Percentiles rank a stretch among this genome's conserved stretches.
Conservation (phyloP, 2,329 filamentous ascomycete species). For the Moelleriella libera region DNA sequence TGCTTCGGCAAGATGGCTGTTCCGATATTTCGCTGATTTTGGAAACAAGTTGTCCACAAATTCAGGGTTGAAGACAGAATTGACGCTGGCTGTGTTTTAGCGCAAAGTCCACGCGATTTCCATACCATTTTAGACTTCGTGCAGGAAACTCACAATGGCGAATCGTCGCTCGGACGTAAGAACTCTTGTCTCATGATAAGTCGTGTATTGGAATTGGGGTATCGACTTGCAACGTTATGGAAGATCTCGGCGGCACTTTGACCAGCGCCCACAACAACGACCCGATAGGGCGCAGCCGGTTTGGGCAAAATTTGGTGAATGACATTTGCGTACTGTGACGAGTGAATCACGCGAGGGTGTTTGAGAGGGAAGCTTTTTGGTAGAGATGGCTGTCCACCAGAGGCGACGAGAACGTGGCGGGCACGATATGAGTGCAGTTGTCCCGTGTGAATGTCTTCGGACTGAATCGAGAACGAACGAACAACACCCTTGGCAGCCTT, state of each 20-base stretch:
- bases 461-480: conserved; percentile 53
- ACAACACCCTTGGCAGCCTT: conserved; percentile 26
- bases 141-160: conserved; percentile 61
- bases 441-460: conserved; percentile 46
- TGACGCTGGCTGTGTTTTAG: conserved; percentile 45
- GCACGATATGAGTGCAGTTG: conserved; percentile 36
- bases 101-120: neutral
- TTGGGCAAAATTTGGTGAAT: conserved; percentile 46
- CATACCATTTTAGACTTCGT: neutral
- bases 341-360: conserved; percentile 69
- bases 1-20: conserved; percentile 48
- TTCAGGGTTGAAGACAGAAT: conserved; percentile 89
- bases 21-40: conserved; percentile 48
- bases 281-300: conserved; percentile 44
- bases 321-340: conserved; percentile 65
- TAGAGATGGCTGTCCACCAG: conserved; percentile 51
- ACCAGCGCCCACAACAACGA: conserved; percentile 78
- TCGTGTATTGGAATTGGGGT: conserved; percentile 65
- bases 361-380: conserved; percentile 55
- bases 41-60: conserved; percentile 66
- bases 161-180: conserved; percentile 83
- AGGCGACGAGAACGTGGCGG: conserved; percentile 49
- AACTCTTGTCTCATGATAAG: conserved; percentile 75
- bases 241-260: conserved; percentile 95
- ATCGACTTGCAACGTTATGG: conserved; percentile 69